Conservation (phyloP, 176 grass and related monocot species). For the Musa beccarii region DNA sequence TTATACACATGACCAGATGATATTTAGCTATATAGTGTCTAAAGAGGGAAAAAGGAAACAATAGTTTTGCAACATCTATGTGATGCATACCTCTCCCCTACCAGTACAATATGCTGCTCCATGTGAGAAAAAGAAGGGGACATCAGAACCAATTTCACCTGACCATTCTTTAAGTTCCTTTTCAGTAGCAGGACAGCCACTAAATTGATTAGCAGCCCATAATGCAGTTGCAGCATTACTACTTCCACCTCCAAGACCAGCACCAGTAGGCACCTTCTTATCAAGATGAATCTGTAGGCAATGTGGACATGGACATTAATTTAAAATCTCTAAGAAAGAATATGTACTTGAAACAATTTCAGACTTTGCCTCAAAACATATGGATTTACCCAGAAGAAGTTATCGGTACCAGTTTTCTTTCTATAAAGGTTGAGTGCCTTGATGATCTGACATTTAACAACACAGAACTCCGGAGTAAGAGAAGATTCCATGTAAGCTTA, state of each 20-base stretch:
- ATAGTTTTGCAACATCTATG: neutral
- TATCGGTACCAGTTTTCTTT: slow-evolving; percentile 87
- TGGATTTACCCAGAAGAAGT: slow-evolving; percentile 75
- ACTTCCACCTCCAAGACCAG: slow-evolving; percentile 96
- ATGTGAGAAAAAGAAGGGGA: slow-evolving; percentile 90
- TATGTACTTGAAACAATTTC: neutral
- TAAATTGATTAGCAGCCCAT: slow-evolving; percentile 98
- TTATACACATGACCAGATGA: neutral
- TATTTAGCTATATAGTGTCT: neutral
- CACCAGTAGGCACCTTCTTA: slow-evolving; percentile 97
- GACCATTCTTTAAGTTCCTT: slow-evolving; percentile 96
- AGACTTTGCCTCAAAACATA: slow-evolving; percentile 10
- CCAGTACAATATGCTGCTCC: slow-evolving; percentile 93
- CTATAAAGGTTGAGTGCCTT: slow-evolving; percentile 93
- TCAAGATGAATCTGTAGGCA: slow-evolving; percentile 78
- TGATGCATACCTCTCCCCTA: slow-evolving; percentile 71
- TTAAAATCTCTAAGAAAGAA: neutral
- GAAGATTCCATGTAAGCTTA: neutral
- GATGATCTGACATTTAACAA: slow-evolving; percentile 55
- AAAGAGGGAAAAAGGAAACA: neutral
- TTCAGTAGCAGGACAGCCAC: slow-evolving; percentile 84
- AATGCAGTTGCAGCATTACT: slow-evolving; percentile 95
- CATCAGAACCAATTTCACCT: slow-evolving; percentile 96
- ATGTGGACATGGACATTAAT: neutral
- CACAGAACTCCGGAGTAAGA: slow-evolving; percentile 12